Conservation (phyloP, 345 rosid species). For the Xanthoceras sorbifolium region DNA sequence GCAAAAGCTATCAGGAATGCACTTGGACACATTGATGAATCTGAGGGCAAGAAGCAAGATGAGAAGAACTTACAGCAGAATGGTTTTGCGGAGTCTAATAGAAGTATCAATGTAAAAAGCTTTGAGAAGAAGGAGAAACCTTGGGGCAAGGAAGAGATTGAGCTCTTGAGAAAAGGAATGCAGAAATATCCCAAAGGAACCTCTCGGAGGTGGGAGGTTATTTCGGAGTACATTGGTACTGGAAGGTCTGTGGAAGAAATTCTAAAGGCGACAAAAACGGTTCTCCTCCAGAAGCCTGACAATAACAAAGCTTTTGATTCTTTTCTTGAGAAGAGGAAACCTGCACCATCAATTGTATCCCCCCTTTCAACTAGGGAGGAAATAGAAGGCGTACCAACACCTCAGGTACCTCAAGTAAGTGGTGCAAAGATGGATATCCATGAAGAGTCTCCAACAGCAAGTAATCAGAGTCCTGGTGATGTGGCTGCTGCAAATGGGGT, state of each 20-base stretch:
- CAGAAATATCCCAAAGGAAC: conserved; percentile 92
- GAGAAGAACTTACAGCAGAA: conserved; percentile 50
- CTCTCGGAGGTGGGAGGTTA: conserved; percentile 95
- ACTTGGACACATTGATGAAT: conserved; percentile 34
- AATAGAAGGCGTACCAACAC: conserved; percentile 36
- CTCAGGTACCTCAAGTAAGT: conserved; percentile 33
- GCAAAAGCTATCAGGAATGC: conserved; percentile 69
- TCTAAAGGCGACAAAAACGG: conserved; percentile 90
- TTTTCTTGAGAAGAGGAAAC: conserved; percentile 95
- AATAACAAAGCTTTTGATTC: conserved; percentile 87
- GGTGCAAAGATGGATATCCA: conserved; percentile 23
- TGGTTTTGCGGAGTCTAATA: conserved; percentile 48
- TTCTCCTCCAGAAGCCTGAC: conserved; percentile 97
- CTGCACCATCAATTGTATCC: conserved; percentile 64
- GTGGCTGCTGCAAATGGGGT: conserved; percentile 35
- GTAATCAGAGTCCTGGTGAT: conserved; percentile 41
- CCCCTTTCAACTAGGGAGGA: conserved; percentile 92
- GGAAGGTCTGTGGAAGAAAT: conserved; percentile 96
- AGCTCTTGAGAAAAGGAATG: conserved; percentile 87
- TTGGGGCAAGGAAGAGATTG: conserved; percentile 92
- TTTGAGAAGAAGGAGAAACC: conserved; percentile 69
- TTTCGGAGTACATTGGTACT: conserved; percentile 91
- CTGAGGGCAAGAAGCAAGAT: conserved; percentile 44
- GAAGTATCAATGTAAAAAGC: conserved; percentile 43
- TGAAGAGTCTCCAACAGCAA: conserved; percentile 41